A percentile compares a stretch with the other conserved stretches of the same genome.
Evolutionary conservation across 106 monocot genomes (phyloP).

Genomic region (Ottelia alismoides): DNA sequence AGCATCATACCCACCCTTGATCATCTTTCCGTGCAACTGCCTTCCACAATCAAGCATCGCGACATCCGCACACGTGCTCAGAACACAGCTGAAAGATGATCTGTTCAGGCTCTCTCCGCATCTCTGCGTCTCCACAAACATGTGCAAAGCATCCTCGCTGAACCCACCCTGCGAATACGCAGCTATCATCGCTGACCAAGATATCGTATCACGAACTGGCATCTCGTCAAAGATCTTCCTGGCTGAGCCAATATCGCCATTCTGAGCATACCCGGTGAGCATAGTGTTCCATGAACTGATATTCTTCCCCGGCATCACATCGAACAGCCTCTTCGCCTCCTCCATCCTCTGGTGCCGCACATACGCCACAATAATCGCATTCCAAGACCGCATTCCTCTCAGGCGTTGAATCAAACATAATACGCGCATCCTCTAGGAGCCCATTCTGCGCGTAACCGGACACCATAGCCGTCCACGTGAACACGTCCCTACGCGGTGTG

Average conservation of each 20-base stretch:
- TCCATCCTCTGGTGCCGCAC: conserved; percentile 23
- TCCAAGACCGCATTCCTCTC: conserved; percentile 53
- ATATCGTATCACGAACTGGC: conserved; percentile 35
- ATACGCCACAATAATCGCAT: conserved; percentile 55
- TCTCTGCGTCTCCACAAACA: conserved; percentile 55
- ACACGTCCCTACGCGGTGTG: conserved; percentile 33
- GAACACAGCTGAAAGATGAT: conserved; percentile 45
- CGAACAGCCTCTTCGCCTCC: conserved; percentile 32
- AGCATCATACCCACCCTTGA: conserved; percentile 49
- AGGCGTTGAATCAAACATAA: conserved; percentile 44
- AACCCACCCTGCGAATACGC: conserved; percentile 43
- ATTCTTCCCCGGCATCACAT: conserved; percentile 44
- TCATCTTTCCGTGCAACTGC: conserved; percentile 60
- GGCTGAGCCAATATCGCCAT: conserved; percentile 32
- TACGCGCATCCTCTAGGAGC: conserved; percentile 39
- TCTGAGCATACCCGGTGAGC: conserved; percentile 43
- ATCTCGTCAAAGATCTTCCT: conserved; percentile 34
- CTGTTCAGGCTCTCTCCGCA: conserved; percentile 23
- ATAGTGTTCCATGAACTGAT: conserved; percentile 59
- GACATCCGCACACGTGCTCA: conserved; percentile 61
- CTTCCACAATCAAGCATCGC: conserved; percentile 47
- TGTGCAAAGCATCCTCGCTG: conserved; percentile 34
- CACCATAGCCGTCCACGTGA: conserved; percentile 69
- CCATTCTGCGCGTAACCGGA: conserved; percentile 60
- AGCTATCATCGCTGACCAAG: conserved; percentile 66